Evolutionary conservation across 2,329 filamentous ascomycete genomes (phyloP).

Genomic region (Trichoderma pleuroti): DNA sequence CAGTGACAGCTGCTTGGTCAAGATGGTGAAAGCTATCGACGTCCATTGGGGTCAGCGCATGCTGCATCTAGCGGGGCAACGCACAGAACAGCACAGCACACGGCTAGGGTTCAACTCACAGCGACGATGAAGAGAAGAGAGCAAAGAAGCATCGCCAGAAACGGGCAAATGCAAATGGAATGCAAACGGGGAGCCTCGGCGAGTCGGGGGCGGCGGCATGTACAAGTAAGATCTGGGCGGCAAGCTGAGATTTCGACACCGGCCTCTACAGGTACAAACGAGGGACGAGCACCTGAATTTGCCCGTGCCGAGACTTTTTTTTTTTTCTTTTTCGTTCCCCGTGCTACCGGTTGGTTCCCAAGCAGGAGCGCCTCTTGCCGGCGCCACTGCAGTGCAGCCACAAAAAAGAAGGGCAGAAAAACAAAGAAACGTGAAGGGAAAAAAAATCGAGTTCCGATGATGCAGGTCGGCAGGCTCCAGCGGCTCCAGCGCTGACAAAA

Average conservation of each 20-base stretch:
- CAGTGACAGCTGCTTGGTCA: constrained; percentile 10
- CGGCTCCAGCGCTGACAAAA: neutral
- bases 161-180: neutral
- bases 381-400: constrained; percentile 12
- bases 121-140: constrained; percentile 6
- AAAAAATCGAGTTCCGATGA: neutral
- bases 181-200: neutral
- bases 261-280: neutral
- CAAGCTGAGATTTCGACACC: neutral
- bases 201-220: neutral
- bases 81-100: neutral
- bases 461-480: constrained; percentile 5
- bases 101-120: constrained; percentile 12
- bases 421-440: neutral
- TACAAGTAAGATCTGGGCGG: neutral
- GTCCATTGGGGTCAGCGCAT: constrained; percentile 13
- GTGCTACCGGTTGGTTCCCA: neutral
- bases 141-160: constrained; percentile 3
- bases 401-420: neutral
- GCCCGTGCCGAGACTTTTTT: neutral
- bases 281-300: neutral
- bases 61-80: constrained; percentile 10
- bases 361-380: constrained; percentile 7
- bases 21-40: constrained; percentile 15
- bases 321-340: neutral